These are phyloP conservation scores for Calcarisporium arbuscula DNA, from an alignment of 2,329 filamentous ascomycete species.

Conservation along the genomic window DNA sequence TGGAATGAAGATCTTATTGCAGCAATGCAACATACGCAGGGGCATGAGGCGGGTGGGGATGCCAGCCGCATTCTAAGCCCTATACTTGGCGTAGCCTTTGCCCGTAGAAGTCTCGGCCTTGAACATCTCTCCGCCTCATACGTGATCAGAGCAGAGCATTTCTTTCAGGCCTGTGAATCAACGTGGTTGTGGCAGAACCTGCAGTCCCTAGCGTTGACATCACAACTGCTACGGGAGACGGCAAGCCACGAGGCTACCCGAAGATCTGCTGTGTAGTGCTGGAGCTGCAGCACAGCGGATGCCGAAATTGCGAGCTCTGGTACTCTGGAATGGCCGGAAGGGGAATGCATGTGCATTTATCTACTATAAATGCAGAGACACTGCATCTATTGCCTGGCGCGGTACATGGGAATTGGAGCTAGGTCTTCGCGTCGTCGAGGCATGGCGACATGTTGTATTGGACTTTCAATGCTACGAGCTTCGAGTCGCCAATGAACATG, in stretches of 20 bases:
- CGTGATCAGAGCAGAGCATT: slow-evolving; percentile 20
- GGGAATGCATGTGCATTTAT: slow-evolving; percentile 26
- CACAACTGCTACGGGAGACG: slow-evolving; percentile 16
- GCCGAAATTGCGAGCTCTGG: slow-evolving; percentile 23
- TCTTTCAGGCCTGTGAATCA: slow-evolving; percentile 13
- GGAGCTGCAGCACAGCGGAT: slow-evolving; percentile 18
- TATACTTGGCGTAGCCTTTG: not conserved
- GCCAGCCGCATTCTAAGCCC: too few species aligned
- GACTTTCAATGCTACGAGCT: too few species aligned
- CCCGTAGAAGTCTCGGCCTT: slow-evolving; percentile 16
- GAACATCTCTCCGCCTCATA: slow-evolving; percentile 21
- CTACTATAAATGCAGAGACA: slow-evolving; percentile 16
- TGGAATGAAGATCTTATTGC: too few species aligned
- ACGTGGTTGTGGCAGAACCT: slow-evolving; percentile 17
- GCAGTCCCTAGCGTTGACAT: slow-evolving; percentile 25
- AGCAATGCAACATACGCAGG: too few species aligned
- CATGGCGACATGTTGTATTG: slow-evolving; percentile 9
- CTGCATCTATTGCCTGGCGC: slow-evolving; percentile 23
- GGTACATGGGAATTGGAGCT: slow-evolving; percentile 24
- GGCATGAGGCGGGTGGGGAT: too few species aligned
- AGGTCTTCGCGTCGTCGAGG: slow-evolving; percentile 16
- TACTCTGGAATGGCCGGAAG: slow-evolving; percentile 26
- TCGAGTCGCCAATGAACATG: too few species aligned
- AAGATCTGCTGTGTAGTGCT: slow-evolving; percentile 18
- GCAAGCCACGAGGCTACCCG: slow-evolving; percentile 11